Evolutionary conservation across 768 basidiomycete genomes (phyloP).

Genomic region (Boletellus ananas): DNA sequence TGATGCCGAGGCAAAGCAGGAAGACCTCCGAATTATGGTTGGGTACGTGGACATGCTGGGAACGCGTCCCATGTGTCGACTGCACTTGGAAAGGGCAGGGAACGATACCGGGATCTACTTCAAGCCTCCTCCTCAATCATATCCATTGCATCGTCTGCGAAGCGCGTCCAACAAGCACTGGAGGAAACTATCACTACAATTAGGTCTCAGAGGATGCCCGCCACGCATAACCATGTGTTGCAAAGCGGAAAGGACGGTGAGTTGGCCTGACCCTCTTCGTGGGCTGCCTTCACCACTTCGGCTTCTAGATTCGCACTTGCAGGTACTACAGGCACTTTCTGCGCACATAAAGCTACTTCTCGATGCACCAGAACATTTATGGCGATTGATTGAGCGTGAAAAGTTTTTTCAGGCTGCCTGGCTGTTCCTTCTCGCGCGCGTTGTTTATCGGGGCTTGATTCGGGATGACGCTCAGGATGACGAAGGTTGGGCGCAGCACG

Average conservation of each 20-base stretch:
- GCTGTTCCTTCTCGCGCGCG: slow-evolving; percentile 81
- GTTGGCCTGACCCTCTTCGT: slow-evolving; percentile 8
- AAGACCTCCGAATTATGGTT: slow-evolving; percentile 86
- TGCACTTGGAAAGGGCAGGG: slow-evolving; percentile 62
- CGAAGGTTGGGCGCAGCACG: slow-evolving; percentile 52
- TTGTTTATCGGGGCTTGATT: slow-evolving; percentile 74
- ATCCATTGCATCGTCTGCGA: slow-evolving; percentile 65
- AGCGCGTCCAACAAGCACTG: slow-evolving; percentile 58
- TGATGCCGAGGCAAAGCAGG: slow-evolving; percentile 84
- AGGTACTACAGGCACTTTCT: slow-evolving; percentile 67
- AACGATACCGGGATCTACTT: slow-evolving; percentile 84
- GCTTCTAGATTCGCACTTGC: slow-evolving; percentile 58
- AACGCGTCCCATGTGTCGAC: slow-evolving; percentile 22
- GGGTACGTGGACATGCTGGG: slow-evolving; percentile 57
- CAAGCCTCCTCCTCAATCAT: slow-evolving; percentile 86
- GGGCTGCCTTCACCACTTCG: slow-evolving; percentile 1
- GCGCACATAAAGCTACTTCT: slow-evolving; percentile 89
- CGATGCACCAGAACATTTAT: slow-evolving; percentile 89
- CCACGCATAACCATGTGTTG: slow-evolving; percentile 40
- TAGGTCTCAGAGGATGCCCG: slow-evolving; percentile 43
- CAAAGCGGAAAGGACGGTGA: slow-evolving; percentile 41
- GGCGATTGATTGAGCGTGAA: slow-evolving; percentile 80
- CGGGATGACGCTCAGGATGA: slow-evolving; percentile 63
- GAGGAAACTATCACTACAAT: slow-evolving; percentile 59
- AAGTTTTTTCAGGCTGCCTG: slow-evolving; percentile 81